Base-by-base conservation (phyloP, 2,329 filamentous ascomycete genomes). In the Hirsutella rhossiliensis region DNA sequence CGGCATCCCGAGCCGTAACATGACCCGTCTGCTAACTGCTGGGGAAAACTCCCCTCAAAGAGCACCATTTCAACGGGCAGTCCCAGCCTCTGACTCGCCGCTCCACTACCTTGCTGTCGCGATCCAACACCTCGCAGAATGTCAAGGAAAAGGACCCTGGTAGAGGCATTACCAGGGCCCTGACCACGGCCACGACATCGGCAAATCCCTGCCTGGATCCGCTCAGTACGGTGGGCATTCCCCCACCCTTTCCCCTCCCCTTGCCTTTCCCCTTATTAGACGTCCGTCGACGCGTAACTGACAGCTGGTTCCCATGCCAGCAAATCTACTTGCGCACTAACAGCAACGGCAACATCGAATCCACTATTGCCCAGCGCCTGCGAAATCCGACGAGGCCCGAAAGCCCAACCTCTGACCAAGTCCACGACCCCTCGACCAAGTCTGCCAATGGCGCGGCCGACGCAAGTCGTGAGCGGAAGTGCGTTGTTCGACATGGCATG, bases 381-480 rank as follows among this genome's bases (percentile, higher is more conserved):
- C 72, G 76, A 43, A 69, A 66, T 49, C 60, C 71, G 47, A 64
- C 68, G 47, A 66, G 69, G 17, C 67, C 73, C 20, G 80, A 81
- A 8, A 75, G 66, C 47, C 67, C 72, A 29, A 59, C 62, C 17
- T 58, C 63, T 49, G 72, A 71, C 44, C 59, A 51, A 5, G 48
- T 63, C 12, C 58, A 63, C 38, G 72, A 76, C 40, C 53, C 64
- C 18, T 50, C 62, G 6, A 49, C 55, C 43, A 72, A 66, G 48
- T 56, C 62, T 36, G 48, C 43, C 48, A 60, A 47, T 53, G 58
- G 42, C 50, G 59, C 48, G 63, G 69, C 59, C 41, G 75, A 78
- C 54, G 56, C 56, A 28, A 54, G 52, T 42, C 82, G 71, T 59
- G 80, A 84, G 48, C 84, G 82, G 65, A 84, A 76, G 81, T 84